Percentiles rank a stretch among this genome's conserved stretches.
These are phyloP conservation scores for Microsporum ferrugineum DNA, from an alignment of 2,329 filamentous ascomycete species.

Conservation along the genomic window DNA sequence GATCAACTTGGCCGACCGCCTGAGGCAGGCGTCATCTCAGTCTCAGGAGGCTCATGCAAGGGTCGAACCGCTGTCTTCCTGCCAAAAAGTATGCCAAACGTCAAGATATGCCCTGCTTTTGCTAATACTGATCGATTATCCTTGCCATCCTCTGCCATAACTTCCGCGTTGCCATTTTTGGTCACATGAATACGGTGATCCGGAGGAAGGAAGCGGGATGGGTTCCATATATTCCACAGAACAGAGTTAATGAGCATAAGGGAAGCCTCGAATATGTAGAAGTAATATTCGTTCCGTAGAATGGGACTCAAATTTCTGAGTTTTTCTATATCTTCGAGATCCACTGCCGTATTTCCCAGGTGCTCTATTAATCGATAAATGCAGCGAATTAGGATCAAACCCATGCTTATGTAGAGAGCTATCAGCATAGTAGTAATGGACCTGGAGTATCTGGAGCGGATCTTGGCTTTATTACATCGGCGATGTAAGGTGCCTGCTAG, in stretches of 20 bases:
- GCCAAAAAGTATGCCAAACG: not conserved
- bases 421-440: slow-evolving; percentile 30
- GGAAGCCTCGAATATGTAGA: slow-evolving; percentile 45
- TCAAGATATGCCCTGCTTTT: not conserved
- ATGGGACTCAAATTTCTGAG: slow-evolving; percentile 32
- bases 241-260: slow-evolving; percentile 43
- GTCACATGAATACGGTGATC: slow-evolving; percentile 41
- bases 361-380: slow-evolving; percentile 48
- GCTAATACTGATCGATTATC: not conserved
- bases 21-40: not conserved
- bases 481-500: not conserved
- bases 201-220: slow-evolving; percentile 40
- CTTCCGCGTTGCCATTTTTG: slow-evolving; percentile 30
- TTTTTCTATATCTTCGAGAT: slow-evolving; percentile 4
- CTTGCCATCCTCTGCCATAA: not conserved
- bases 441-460: not conserved
- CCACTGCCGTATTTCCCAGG: slow-evolving; percentile 25
- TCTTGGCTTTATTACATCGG: not conserved
- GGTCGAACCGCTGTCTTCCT: not conserved
- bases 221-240: slow-evolving; percentile 42
- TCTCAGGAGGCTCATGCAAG: not conserved
- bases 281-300: slow-evolving; percentile 46
- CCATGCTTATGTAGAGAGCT: slow-evolving; percentile 42
- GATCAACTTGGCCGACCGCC: too few species aligned
- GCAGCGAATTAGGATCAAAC: slow-evolving; percentile 41